phyloP scores from a whole-genome alignment of 257 asterid species.

The Eucommia ulmoides region DNA sequence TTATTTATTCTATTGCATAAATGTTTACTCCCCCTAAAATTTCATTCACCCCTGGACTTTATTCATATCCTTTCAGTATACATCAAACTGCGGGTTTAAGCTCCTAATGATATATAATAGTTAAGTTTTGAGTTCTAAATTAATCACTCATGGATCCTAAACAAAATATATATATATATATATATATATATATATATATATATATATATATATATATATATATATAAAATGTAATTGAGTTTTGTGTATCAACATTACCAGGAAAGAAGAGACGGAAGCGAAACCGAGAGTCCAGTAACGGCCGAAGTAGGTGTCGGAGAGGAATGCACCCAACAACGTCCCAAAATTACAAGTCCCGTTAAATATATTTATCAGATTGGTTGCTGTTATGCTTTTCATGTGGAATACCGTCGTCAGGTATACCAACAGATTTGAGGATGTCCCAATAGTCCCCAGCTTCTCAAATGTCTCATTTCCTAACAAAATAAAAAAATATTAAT shows the following conservation, averaged over 20 bases:
- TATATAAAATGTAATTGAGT: too few species aligned
- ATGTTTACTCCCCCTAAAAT: too few species aligned
- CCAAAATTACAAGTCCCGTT: constrained; percentile 53
- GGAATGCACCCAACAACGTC: constrained; percentile 38
- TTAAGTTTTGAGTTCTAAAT: too few species aligned
- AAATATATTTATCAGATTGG: constrained; percentile 39
- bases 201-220: too few species aligned
- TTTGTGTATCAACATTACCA: constrained; percentile 21
- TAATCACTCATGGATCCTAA: too few species aligned
- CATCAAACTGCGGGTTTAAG: too few species aligned
- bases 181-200: too few species aligned
- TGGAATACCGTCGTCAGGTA: constrained; percentile 40
- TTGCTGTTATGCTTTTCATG: constrained; percentile 43
- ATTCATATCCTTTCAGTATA: too few species aligned
- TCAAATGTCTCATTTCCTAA: constrained; percentile 58
- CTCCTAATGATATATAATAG: too few species aligned
- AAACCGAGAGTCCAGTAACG: constrained; percentile 44
- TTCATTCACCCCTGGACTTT: too few species aligned
- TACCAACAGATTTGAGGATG: constrained; percentile 35
- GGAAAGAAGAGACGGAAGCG: constrained; percentile 41
- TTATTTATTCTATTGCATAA: too few species aligned
- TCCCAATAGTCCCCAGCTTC: constrained; percentile 56
- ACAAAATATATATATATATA: too few species aligned
- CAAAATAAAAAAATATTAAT: background rate
- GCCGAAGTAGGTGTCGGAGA: constrained; percentile 49